Percentiles rank a stretch among this genome's conserved stretches.
These are phyloP conservation scores for Geotrichum reessii DNA, from an alignment of 1,139 yeast genomes.

Conservation along the genomic window DNA sequence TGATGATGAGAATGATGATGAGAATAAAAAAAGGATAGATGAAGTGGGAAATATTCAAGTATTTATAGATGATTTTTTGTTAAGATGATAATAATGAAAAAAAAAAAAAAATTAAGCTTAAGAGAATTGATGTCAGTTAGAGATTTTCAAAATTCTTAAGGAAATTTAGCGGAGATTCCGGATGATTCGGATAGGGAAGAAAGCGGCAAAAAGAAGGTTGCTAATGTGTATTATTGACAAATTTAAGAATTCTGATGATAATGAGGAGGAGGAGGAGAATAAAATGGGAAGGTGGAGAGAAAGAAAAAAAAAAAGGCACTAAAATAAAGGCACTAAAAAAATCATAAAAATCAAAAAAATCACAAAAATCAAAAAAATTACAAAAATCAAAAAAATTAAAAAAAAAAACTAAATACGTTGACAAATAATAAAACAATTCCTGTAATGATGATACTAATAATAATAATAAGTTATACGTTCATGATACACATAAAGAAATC, in stretches of 20 bases:
- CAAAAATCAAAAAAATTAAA: too few species aligned
- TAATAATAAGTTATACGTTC: too few species aligned
- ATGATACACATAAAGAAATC: too few species aligned
- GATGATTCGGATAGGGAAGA: not conserved
- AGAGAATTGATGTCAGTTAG: not conserved
- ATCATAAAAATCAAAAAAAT: too few species aligned
- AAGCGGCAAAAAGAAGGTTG: not conserved
- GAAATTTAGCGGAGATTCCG: not conserved
- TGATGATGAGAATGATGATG: not conserved
- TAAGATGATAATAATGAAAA: too few species aligned
- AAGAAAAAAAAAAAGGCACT: not conserved
- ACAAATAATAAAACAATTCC: too few species aligned
- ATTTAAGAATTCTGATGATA: not conserved
- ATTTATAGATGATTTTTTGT: conserved; percentile 15
- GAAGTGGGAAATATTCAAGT: not conserved
- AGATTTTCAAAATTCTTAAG: not conserved
- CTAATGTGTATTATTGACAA: not conserved
- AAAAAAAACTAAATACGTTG: too few species aligned
- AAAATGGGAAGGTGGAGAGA: not conserved
- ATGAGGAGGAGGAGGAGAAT: not conserved
- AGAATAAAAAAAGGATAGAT: conserved; percentile 2
- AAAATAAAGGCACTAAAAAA: too few species aligned
- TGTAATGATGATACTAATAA: too few species aligned
- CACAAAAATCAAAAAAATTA: too few species aligned
- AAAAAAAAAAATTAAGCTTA: too few species aligned